Percentiles rank a stretch among this genome's conserved stretches.
Evolutionary conservation across 1,139 yeast species (phyloP).

Genomic region (Suhomyces yuchorum): DNA sequence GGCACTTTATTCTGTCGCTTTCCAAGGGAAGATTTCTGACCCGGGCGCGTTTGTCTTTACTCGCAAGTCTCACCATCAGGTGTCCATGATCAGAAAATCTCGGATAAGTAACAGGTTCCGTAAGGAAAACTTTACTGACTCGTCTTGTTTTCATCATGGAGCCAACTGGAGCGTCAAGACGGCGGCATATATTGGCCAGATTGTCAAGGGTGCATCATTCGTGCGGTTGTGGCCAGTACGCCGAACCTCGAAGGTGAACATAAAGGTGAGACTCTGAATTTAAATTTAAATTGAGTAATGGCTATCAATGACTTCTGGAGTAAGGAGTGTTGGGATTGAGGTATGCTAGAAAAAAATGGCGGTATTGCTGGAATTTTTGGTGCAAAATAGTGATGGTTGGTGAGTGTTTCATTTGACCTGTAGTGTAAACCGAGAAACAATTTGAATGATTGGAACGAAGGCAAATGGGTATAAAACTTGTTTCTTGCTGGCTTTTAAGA

Average conservation of each 20-base stretch:
- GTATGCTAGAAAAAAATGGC: too few species aligned
- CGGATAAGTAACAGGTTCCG: conserved; percentile 26
- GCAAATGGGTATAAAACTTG: too few species aligned
- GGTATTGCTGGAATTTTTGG: too few species aligned
- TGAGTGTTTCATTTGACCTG: too few species aligned
- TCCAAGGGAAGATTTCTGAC: conserved; percentile 31
- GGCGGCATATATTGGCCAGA: conserved; percentile 26
- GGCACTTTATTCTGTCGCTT: conserved; percentile 30
- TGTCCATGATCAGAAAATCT: conserved; percentile 30
- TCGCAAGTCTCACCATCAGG: conserved; percentile 19
- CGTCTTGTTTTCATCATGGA: conserved; percentile 22
- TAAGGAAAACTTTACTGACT: conserved; percentile 18
- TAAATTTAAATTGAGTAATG: too few species aligned
- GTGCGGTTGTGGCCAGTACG: conserved; percentile 22
- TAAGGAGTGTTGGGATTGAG: too few species aligned
- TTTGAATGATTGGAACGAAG: too few species aligned
- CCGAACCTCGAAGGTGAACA: conserved; percentile 20
- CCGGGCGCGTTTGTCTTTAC: conserved; percentile 28
- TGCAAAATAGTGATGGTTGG: too few species aligned
- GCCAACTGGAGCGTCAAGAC: conserved; percentile 31
- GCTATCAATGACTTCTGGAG: too few species aligned
- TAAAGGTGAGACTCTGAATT: conserved; percentile 19
- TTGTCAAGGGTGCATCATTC: conserved; percentile 27
- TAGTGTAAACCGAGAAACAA: too few species aligned
- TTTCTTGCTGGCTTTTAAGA: too few species aligned